Percentiles rank a stretch among this genome's conserved stretches.
phyloP scores from a whole-genome alignment of 148 eudicot genomes.

The Selenicereus undatus region DNA sequence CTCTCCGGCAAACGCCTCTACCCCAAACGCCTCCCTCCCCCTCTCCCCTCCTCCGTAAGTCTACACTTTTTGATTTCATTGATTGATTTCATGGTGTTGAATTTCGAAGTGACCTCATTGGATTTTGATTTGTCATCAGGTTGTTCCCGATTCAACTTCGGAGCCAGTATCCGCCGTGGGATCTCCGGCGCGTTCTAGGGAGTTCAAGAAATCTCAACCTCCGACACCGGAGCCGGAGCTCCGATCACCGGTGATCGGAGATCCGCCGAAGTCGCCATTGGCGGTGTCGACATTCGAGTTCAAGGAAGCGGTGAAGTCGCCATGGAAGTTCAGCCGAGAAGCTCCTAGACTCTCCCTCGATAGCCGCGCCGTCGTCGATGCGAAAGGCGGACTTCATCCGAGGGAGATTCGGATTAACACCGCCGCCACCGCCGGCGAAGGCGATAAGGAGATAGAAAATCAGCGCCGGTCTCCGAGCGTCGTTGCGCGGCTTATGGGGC shows the following conservation, averaged over 20 bases:
- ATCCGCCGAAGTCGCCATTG: constrained; percentile 32
- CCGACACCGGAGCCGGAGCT: constrained; percentile 13
- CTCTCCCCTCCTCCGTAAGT: constrained; percentile 32
- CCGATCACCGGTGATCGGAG: constrained; percentile 12
- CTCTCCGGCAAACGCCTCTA: constrained; percentile 50
- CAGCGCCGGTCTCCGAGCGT: constrained; percentile 74
- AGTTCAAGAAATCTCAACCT: constrained; percentile 18
- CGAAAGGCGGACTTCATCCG: constrained; percentile 64
- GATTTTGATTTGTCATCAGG: constrained; percentile 28
- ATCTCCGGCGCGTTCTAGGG: constrained; percentile 32
- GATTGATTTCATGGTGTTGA: not conserved
- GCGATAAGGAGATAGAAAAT: constrained; percentile 32
- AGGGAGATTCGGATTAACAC: constrained; percentile 45
- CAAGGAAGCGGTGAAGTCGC: constrained; percentile 44
- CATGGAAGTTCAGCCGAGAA: constrained; percentile 82
- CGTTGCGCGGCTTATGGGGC: constrained; percentile 91
- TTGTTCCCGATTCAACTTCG: constrained; percentile 27
- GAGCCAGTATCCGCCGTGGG: constrained; percentile 37
- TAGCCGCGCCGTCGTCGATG: constrained; percentile 66
- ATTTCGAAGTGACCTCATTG: not conserved
- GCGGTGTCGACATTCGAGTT: constrained; percentile 37
- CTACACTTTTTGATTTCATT: too few relatives aligned
- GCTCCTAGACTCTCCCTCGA: constrained; percentile 83
- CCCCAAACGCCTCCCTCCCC: constrained; percentile 60
- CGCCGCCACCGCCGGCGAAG: not conserved